These are phyloP conservation scores for Fraxinus dipetala DNA, from an alignment of 305 asterid genomes.

Conservation along the genomic window DNA sequence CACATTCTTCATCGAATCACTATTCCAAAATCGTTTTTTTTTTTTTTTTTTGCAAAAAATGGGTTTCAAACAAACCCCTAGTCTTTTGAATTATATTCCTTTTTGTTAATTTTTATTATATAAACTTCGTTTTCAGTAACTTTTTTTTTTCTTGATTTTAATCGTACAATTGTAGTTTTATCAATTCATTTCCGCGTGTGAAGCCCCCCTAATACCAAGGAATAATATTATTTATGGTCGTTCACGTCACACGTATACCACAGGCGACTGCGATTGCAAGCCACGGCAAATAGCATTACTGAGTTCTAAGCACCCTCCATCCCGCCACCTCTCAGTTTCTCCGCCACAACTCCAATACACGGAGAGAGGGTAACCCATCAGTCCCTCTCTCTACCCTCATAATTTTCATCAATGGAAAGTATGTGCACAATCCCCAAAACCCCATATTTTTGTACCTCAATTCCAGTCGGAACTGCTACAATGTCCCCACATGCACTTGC, in stretches of 20 bases:
- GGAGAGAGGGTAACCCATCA: not conserved
- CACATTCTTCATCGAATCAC: no score
- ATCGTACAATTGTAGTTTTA: not conserved
- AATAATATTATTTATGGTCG: no score
- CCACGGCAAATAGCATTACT: no score
- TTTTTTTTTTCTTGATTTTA: not conserved
- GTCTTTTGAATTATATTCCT: no score
- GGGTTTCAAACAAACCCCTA: no score
- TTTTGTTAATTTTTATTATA: no score
- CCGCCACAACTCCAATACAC: constrained; percentile 9
- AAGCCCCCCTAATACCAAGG: not conserved
- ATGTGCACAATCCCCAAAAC: constrained; percentile 21
- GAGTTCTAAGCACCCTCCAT: not conserved
- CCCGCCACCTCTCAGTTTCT: constrained; percentile 16
- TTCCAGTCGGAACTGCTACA: constrained; percentile 24
- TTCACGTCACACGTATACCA: no score
- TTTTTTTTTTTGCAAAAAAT: no score
- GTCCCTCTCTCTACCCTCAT: not conserved
- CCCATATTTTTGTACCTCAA: constrained; percentile 5
- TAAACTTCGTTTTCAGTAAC: no score
- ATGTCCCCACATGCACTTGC: constrained; percentile 24
- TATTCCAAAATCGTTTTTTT: no score
- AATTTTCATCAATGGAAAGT: constrained; percentile 36
- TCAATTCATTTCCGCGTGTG: not conserved
- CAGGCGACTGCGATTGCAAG: no score